A percentile compares a stretch with the other conserved stretches of the same genome.
Evolutionary conservation across 345 rosid species (phyloP).

Genomic region (Litchi chinensis): DNA sequence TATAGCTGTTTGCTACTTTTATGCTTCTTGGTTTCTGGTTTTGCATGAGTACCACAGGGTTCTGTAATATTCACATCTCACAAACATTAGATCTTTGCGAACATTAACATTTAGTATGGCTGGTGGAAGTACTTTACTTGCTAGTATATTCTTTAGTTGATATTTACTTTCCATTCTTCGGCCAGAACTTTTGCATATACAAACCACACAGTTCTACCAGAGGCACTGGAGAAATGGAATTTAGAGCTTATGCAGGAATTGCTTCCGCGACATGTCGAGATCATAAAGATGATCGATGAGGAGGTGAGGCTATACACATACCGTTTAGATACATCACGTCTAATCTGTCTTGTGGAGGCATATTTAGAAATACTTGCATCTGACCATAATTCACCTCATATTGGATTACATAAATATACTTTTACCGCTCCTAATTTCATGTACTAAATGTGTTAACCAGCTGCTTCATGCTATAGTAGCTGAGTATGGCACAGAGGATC

Average conservation of each 20-base stretch:
- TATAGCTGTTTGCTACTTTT: background rate
- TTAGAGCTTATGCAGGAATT: constrained; percentile 49
- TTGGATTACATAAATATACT: background rate
- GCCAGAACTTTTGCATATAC: constrained; percentile 56
- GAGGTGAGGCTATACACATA: constrained; percentile 31
- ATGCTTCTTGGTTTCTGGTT: background rate
- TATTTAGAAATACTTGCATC: background rate
- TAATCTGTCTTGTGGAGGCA: background rate
- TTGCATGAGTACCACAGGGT: background rate
- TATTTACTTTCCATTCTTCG: background rate
- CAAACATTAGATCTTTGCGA: background rate
- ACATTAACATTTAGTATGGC: too few relatives aligned
- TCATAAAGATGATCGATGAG: constrained; percentile 48
- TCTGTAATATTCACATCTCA: background rate
- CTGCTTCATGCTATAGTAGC: constrained; percentile 42
- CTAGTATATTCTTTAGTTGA: background rate
- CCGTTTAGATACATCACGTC: background rate
- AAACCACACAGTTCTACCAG: constrained; percentile 55
- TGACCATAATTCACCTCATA: constrained; percentile 4
- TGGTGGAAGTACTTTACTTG: background rate
- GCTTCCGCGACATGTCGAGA: constrained; percentile 59
- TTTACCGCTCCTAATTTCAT: background rate
- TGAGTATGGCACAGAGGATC: constrained; percentile 44
- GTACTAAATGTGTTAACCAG: constrained; percentile 22
- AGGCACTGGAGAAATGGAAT: constrained; percentile 62